These are phyloP conservation scores for Globisporangium emineosum DNA, from an alignment of 352 stramenopile genomes.

Conservation along the genomic window DNA sequence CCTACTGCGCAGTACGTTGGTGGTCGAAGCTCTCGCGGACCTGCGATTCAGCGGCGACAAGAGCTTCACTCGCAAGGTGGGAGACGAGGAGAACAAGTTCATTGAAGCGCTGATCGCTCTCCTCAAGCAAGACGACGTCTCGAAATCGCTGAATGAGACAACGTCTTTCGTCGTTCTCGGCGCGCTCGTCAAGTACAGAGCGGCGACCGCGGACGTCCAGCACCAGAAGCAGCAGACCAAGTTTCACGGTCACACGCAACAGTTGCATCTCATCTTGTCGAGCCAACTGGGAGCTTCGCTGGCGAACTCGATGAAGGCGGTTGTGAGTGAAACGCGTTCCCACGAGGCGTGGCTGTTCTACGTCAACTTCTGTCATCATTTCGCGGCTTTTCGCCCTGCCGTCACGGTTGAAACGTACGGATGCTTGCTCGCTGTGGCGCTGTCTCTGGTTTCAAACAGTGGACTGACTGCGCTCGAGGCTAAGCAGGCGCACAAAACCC, in stretches of 20 bases:
- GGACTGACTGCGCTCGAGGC: not conserved
- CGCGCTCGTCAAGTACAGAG: constrained; percentile 53
- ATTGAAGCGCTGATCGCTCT: constrained; percentile 26
- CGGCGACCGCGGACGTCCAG: constrained; percentile 21
- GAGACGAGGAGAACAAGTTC: constrained; percentile 30
- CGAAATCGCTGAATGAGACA: constrained; percentile 12
- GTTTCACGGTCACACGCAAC: constrained; percentile 1
- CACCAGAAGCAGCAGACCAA: constrained; percentile 17
- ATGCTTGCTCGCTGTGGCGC: constrained; percentile 51
- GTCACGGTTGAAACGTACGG: constrained; percentile 60
- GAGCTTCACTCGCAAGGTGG: constrained; percentile 8
- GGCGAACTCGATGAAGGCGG: constrained; percentile 40
- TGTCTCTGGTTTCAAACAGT: constrained; percentile 25
- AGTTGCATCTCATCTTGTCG: constrained; percentile 9
- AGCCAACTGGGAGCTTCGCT: constrained; percentile 34
- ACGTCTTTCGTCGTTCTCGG: constrained; percentile 46
- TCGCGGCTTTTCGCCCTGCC: constrained; percentile 38
- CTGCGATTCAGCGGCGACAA: constrained; percentile 14
- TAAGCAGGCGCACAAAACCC: constrained; percentile 14
- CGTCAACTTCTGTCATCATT: constrained; percentile 47
- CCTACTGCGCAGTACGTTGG: constrained; percentile 25
- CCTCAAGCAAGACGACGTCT: constrained; percentile 22
- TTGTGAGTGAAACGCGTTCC: constrained; percentile 21
- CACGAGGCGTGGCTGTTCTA: constrained; percentile 52
- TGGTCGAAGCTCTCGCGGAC: constrained; percentile 35